These are phyloP conservation scores for Pseudogymnoascus sp. DNA, from an alignment of 2,329 filamentous ascomycete genomes.

Conservation along the genomic window DNA sequence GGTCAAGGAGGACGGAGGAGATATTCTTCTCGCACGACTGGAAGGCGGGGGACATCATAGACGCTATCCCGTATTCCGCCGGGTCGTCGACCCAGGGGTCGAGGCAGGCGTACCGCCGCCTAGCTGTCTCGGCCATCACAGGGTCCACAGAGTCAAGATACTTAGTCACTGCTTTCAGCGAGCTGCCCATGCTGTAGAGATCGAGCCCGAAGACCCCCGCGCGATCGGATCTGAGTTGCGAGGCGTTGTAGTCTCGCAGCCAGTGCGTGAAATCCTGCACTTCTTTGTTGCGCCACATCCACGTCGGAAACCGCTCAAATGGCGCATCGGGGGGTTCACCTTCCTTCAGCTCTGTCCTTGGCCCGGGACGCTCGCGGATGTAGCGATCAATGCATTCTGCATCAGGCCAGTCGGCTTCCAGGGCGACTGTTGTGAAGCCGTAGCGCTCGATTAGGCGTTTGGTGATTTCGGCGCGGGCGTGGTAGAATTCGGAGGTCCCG, in stretches of 20 bases:
- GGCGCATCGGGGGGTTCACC: constrained; percentile 24
- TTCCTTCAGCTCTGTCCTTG: constrained; percentile 19
- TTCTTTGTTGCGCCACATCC: constrained; percentile 49
- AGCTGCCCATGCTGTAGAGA: constrained; percentile 39
- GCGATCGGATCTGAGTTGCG: background rate
- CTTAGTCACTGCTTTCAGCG: constrained; percentile 37
- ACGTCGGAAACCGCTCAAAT: constrained; percentile 43
- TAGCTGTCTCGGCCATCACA: constrained; percentile 34
- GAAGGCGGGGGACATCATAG: constrained; percentile 29
- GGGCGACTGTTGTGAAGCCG: constrained; percentile 41
- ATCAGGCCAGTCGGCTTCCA: constrained; percentile 48
- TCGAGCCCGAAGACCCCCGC: constrained; percentile 42
- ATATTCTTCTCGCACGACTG: constrained; percentile 38
- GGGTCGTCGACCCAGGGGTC: constrained; percentile 42
- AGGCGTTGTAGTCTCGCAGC: constrained; percentile 32
- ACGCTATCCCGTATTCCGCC: constrained; percentile 38
- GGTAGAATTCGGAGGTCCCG: constrained; percentile 47
- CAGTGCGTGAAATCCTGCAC: constrained; percentile 43
- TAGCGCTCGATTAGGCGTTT: constrained; percentile 40
- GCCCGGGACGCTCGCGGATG: constrained; percentile 36
- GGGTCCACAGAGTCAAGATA: constrained; percentile 40
- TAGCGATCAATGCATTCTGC: constrained; percentile 42
- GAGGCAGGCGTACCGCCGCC: constrained; percentile 37
- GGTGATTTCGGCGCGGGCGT: constrained; percentile 41
- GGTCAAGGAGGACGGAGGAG: constrained; percentile 35